Evolutionary conservation across 2,329 filamentous ascomycete genomes (phyloP).

Genomic region (Penicillium sp.): DNA sequence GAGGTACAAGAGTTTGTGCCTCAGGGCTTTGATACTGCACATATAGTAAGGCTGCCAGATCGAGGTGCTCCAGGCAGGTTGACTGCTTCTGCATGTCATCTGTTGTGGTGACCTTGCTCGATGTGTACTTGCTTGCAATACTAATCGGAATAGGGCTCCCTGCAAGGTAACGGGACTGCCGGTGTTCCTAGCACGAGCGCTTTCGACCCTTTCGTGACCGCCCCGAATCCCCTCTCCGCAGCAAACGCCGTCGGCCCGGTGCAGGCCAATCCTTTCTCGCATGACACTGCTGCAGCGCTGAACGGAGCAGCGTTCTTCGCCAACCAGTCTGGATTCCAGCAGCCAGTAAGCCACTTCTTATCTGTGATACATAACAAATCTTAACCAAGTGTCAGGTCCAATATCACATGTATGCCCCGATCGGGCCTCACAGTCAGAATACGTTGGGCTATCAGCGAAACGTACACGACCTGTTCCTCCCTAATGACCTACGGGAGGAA

Average conservation of each 20-base stretch:
- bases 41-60: no score
- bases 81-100: no score
- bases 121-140: no score
- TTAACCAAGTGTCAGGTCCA: no score
- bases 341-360: slow-evolving; percentile 47
- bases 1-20: slow-evolving; percentile 47
- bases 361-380: no score
- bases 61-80: no score
- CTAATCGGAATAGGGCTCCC: no score
- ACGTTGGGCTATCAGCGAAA: slow-evolving; percentile 75
- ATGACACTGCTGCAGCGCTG: slow-evolving; percentile 53
- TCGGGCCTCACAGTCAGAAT: slow-evolving; percentile 70
- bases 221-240: slow-evolving; percentile 47
- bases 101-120: no score
- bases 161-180: slow-evolving; percentile 48
- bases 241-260: slow-evolving; percentile 38
- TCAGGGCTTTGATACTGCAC: slow-evolving; percentile 47
- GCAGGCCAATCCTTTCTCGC: slow-evolving; percentile 66
- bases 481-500: slow-evolving; percentile 77
- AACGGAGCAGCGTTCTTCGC: slow-evolving; percentile 60
- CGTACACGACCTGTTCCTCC: slow-evolving; percentile 83
- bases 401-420: slow-evolving; percentile 86
- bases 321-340: slow-evolving; percentile 50
- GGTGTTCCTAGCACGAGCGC: no score
- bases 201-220: slow-evolving; percentile 59